phyloP scores from a whole-genome alignment of 371 early-diverging fungal species.

The Rhizopus delemar region DNA sequence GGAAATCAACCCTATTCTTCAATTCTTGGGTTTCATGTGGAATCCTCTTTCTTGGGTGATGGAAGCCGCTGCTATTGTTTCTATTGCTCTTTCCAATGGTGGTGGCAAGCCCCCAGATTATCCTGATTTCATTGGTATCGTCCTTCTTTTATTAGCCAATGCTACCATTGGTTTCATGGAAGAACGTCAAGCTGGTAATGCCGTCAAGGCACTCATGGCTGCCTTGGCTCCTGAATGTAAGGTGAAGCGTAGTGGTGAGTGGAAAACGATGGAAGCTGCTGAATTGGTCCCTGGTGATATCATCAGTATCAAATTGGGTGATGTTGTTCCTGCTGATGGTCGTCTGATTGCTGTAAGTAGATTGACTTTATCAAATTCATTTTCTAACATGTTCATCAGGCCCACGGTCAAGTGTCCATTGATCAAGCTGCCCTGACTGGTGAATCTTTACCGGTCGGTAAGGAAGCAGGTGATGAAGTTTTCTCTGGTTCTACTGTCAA shows the following conservation, averaged over 20 bases:
- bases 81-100: constrained; percentile 74
- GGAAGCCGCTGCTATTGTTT: constrained; percentile 77
- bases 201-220: constrained; percentile 80
- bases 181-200: constrained; percentile 80
- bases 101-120: constrained; percentile 73
- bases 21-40: constrained; percentile 89
- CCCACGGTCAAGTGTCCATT: constrained; percentile 54
- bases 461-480: constrained; percentile 72
- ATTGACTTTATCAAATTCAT: background rate
- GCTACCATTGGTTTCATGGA: constrained; percentile 86
- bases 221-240: constrained; percentile 76
- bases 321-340: constrained; percentile 81
- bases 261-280: constrained; percentile 59
- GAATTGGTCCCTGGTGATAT: constrained; percentile 77
- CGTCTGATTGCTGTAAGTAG: constrained; percentile 57
- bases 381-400: constrained; percentile 15
- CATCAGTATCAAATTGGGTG: constrained; percentile 74
- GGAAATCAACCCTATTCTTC: constrained; percentile 77
- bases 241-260: constrained; percentile 64
- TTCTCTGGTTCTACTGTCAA: constrained; percentile 86
- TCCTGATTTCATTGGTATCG: constrained; percentile 84
- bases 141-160: constrained; percentile 79
- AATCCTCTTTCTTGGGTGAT: constrained; percentile 81
- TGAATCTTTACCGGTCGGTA: constrained; percentile 76
- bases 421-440: constrained; percentile 90